These are phyloP conservation scores for Alternaria conjuncta DNA, from an alignment of 2,329 filamentous ascomycete species.

Conservation along the genomic window DNA sequence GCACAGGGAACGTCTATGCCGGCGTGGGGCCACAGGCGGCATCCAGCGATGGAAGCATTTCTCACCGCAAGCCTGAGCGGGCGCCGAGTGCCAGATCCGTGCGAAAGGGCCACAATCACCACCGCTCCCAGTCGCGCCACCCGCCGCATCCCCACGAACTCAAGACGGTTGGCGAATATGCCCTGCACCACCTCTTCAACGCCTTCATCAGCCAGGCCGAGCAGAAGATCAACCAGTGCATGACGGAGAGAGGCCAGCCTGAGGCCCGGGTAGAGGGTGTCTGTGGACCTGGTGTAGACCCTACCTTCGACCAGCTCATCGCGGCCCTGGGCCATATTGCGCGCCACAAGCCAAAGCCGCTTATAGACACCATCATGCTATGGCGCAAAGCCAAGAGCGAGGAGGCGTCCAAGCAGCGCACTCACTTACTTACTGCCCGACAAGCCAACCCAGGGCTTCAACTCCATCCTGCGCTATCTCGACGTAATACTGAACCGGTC, in stretches of 20 bases:
- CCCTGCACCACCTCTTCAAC: conserved; percentile 93
- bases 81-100: conserved; percentile 65
- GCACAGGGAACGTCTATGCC: conserved; percentile 18
- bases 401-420: conserved; percentile 62
- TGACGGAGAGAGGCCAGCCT: conserved; percentile 77
- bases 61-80: conserved; percentile 51
- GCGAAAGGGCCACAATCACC: conserved; percentile 78
- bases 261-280: conserved; percentile 87
- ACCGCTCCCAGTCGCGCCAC: conserved; percentile 72
- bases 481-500: conserved; percentile 46
- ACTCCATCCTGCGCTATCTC: conserved; percentile 34
- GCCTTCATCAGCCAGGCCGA: conserved; percentile 98
- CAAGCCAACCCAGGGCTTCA: conserved; percentile 34
- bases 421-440: conserved; percentile 41
- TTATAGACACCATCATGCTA: conserved; percentile 97
- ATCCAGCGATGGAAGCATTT: conserved; percentile 21
- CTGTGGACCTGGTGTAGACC: conserved; percentile 87
- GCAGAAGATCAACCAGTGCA: conserved; percentile 89
- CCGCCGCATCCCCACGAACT: conserved; percentile 72
- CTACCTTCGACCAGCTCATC: conserved; percentile 91
- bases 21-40: conserved; percentile 9
- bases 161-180: conserved; percentile 97
- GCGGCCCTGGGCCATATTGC: conserved; percentile 93
- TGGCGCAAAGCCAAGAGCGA: conserved; percentile 98
- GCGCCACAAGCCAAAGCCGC: conserved; percentile 87